These are phyloP conservation scores for Ophiostoma sp. DNA, from an alignment of 2,329 filamentous ascomycete genomes.

Conservation along the genomic window DNA sequence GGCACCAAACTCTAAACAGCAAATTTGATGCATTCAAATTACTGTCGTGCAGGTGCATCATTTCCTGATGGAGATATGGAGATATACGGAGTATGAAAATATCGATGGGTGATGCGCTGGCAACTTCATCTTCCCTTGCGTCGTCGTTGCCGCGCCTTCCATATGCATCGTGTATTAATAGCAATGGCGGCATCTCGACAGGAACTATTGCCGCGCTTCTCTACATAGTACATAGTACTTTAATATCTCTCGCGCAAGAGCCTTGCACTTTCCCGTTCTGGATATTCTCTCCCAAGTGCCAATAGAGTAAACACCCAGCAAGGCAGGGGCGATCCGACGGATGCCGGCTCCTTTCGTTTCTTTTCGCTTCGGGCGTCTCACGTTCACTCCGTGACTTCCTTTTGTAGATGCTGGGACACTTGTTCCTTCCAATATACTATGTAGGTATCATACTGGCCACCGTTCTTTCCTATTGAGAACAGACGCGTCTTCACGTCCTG, in stretches of 20 bases:
- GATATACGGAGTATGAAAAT: background rate
- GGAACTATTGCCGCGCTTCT: background rate
- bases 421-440: background rate
- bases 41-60: background rate
- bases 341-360: background rate
- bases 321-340: background rate
- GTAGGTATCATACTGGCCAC: background rate
- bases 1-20: conserved; percentile 9
- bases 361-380: background rate
- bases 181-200: background rate
- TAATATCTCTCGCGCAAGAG: background rate
- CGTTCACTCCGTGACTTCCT: background rate
- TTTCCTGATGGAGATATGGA: background rate
- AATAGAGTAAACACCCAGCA: background rate
- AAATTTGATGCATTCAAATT: background rate
- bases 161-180: background rate
- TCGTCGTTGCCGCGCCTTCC: background rate
- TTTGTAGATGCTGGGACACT: background rate
- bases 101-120: background rate
- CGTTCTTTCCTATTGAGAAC: background rate
- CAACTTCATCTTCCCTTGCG: conserved; percentile 7
- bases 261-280: conserved; percentile 2
- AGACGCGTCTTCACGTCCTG: no score
- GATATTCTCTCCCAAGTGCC: background rate
- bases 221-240: background rate